Conservation (phyloP, 106 monocot species). For the Phalaenopsis aphrodite region DNA sequence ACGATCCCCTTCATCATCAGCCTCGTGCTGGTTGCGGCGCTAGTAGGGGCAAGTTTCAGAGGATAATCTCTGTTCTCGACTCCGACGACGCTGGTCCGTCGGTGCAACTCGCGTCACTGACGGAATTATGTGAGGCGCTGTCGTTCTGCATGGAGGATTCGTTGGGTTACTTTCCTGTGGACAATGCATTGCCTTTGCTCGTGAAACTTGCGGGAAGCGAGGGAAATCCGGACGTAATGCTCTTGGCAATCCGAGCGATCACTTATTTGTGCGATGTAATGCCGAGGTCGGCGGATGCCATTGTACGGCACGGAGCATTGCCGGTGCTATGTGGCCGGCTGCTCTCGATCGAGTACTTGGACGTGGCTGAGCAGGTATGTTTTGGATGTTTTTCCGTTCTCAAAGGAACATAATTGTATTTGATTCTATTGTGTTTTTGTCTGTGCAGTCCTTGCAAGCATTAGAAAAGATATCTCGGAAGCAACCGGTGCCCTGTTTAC, state of each 20-base stretch:
- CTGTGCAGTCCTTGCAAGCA: conserved; percentile 64
- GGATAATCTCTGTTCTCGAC: conserved; percentile 19
- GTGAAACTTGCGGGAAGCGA: conserved; percentile 44
- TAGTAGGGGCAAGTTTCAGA: conserved; percentile 25
- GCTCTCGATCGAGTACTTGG: conserved; percentile 70
- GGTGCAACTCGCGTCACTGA: conserved; percentile 30
- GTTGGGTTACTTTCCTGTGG: conserved; percentile 16
- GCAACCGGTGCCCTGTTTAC: conserved; percentile 56
- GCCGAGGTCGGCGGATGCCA: conserved; percentile 31
- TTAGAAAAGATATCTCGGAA: conserved; percentile 67
- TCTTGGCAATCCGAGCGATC: conserved; percentile 62
- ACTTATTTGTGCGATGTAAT: conserved; percentile 68
- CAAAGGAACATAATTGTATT: neutral
- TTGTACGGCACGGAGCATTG: conserved; percentile 47
- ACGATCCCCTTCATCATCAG: conserved; percentile 5
- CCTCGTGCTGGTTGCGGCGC: neutral
- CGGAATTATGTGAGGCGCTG: conserved; percentile 56
- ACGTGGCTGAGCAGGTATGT: conserved; percentile 81
- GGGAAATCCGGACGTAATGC: conserved; percentile 41
- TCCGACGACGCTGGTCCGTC: conserved; percentile 10
- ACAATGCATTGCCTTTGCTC: conserved; percentile 28
- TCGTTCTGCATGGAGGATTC: conserved; percentile 60
- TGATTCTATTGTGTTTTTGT: neutral
- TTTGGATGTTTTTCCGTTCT: neutral
- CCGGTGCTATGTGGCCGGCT: conserved; percentile 52